Evolutionary conservation across 129 eudicot genomes (phyloP).

Genomic region (Tagetes patula): DNA sequence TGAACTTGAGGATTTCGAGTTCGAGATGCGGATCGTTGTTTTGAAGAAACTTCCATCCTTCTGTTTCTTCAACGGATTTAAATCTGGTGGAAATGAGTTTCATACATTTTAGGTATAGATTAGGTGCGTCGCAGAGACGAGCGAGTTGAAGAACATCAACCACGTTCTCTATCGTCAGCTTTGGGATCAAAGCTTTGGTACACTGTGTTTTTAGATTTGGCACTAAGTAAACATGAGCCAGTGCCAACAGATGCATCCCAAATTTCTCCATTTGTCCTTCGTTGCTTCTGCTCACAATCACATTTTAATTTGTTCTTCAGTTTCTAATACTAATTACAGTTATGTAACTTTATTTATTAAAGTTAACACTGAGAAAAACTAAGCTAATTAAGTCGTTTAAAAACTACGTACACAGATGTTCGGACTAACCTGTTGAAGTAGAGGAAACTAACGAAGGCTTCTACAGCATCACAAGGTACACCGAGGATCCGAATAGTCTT

Average conservation of each 20-base stretch:
- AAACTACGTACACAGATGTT: too few relatives aligned
- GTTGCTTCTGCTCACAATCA: constrained; percentile 43
- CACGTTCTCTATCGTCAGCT: constrained; percentile 59
- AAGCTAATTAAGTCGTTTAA: too few relatives aligned
- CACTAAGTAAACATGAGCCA: constrained; percentile 79
- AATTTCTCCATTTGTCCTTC: constrained; percentile 73
- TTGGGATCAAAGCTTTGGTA: constrained; percentile 56
- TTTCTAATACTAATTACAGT: neutral
- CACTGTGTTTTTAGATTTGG: constrained; percentile 72
- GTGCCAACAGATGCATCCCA: constrained; percentile 82
- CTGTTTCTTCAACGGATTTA: constrained; percentile 70
- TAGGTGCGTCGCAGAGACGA: constrained; percentile 46
- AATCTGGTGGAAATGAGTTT: constrained; percentile 54
- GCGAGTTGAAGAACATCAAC: constrained; percentile 88
- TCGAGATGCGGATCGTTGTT: constrained; percentile 79
- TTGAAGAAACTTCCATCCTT: constrained; percentile 90
- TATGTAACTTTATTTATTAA: too few relatives aligned
- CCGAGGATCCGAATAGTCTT: constrained; percentile 64
- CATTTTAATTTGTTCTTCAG: neutral
- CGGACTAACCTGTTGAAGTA: constrained; percentile 52
- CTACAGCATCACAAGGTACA: constrained; percentile 86
- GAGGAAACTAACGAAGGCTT: constrained; percentile 61
- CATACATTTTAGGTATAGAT: constrained; percentile 69
- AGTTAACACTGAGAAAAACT: too few relatives aligned
- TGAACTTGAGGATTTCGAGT: constrained; percentile 85